Conservation (phyloP, 2,329 filamentous ascomycete species). For the Xylaria sp. region DNA sequence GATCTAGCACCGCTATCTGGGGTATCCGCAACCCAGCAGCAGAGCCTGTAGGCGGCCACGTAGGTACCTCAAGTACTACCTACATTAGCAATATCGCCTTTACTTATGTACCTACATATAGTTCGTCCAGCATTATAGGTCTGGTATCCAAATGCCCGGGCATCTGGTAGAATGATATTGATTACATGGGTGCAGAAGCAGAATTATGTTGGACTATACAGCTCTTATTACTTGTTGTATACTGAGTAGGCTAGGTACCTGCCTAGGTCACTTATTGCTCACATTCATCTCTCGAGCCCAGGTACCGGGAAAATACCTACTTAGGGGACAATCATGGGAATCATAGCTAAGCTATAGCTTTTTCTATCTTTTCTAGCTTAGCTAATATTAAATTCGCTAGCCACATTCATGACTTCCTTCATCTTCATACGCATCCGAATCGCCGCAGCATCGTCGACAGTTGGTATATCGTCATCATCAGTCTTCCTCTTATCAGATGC, state of each 20-base stretch:
- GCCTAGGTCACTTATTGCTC: not conserved
- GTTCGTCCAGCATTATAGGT: too few species aligned
- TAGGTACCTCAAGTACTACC: too few species aligned
- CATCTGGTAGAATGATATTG: not conserved
- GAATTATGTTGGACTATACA: too few species aligned
- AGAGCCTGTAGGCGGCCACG: not conserved
- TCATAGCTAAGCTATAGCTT: not conserved
- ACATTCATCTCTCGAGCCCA: not conserved
- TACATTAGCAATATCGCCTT: too few species aligned
- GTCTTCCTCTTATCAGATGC: conserved; percentile 22
- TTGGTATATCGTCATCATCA: conserved; percentile 53
- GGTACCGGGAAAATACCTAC: not conserved
- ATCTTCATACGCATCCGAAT: conserved; percentile 74
- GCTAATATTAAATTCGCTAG: conserved; percentile 76
- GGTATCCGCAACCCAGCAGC: not conserved
- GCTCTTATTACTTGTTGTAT: too few species aligned
- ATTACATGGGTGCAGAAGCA: not conserved
- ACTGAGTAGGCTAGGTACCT: too few species aligned
- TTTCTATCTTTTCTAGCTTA: conserved; percentile 50
- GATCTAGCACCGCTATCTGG: not conserved
- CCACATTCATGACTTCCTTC: conserved; percentile 64
- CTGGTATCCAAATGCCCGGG: not conserved
- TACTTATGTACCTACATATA: too few species aligned
- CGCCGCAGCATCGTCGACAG: conserved; percentile 67
- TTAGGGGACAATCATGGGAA: not conserved